Evolutionary conservation across 2,329 filamentous ascomycete species (phyloP).

Genomic region (Ophiognomonia clavigignenti-juglandacearum): DNA sequence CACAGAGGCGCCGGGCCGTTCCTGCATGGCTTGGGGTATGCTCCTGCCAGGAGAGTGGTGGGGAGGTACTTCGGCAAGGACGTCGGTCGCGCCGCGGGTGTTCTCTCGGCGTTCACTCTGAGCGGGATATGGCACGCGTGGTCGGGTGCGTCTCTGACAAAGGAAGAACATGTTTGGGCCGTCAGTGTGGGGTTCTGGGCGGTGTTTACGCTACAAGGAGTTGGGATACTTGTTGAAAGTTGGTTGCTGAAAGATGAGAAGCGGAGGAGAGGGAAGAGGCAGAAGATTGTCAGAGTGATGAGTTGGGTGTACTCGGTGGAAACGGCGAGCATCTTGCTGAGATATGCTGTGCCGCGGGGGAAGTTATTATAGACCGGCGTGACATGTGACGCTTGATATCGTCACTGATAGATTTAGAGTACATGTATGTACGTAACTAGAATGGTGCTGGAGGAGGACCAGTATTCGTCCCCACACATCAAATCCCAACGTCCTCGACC

Average conservation of each 20-base stretch:
- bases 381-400: no score
- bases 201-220: conserved; percentile 5
- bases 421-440: no score
- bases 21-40: conserved; percentile 1
- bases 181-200: conserved; percentile 1
- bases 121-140: conserved; percentile 9
- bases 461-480: no score
- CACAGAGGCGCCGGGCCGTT: conserved; percentile 2
- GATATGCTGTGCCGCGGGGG: conserved; percentile 4
- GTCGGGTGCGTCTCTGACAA: not conserved
- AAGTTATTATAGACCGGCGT: not conserved
- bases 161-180: not conserved
- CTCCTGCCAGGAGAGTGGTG: not conserved
- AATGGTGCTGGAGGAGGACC: no score
- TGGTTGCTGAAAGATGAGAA: not conserved
- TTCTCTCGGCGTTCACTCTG: conserved; percentile 5
- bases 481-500: no score
- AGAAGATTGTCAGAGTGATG: not conserved
- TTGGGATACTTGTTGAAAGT: conserved; percentile 5
- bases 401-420: no score
- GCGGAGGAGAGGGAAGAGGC: not conserved
- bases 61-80: not conserved
- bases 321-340: conserved; percentile 6
- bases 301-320: conserved; percentile 4
- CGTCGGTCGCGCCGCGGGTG: not conserved